Conservation (phyloP, 2,329 filamentous ascomycete genomes). For the Alternaria ethzedia region DNA sequence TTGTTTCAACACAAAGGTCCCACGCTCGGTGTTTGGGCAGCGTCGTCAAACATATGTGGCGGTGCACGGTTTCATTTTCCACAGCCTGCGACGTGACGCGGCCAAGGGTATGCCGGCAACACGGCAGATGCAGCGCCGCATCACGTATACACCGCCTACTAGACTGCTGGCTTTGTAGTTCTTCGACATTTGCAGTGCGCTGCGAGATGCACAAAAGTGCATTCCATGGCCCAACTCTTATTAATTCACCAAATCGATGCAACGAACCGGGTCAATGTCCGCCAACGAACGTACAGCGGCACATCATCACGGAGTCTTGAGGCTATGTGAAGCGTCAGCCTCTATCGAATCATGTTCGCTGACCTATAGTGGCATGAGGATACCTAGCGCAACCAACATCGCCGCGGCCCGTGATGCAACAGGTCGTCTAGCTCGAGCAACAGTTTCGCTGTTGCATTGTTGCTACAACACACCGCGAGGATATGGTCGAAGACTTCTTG, state of each 20-base stretch:
- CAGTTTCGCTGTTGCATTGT: neutral
- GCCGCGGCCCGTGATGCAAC: neutral
- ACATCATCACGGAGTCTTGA: neutral
- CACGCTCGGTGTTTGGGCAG: conserved; percentile 6
- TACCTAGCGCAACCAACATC: neutral
- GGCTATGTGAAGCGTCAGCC: neutral
- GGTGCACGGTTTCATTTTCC: conserved; percentile 17
- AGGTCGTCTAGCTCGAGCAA: neutral
- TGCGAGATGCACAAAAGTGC: neutral
- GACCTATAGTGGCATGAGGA: neutral
- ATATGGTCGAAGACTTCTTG: neutral
- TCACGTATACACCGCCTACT: neutral
- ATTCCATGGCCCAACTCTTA: neutral
- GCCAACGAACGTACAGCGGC: neutral
- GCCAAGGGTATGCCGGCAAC: conserved; percentile 17
- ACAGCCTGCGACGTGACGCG: conserved; percentile 17
- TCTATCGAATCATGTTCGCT: neutral
- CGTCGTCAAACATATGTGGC: conserved; percentile 18
- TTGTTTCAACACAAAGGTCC: conserved; percentile 3
- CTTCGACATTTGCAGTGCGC: neutral
- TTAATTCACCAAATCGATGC: neutral
- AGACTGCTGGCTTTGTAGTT: neutral
- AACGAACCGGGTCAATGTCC: neutral
- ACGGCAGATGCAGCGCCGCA: conserved; percentile 10
- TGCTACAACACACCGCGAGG: neutral